Percentiles rank a stretch among this genome's conserved stretches.
phyloP scores from a whole-genome alignment of 2,329 filamentous ascomycete species.

The Leptodontidium sp. region DNA sequence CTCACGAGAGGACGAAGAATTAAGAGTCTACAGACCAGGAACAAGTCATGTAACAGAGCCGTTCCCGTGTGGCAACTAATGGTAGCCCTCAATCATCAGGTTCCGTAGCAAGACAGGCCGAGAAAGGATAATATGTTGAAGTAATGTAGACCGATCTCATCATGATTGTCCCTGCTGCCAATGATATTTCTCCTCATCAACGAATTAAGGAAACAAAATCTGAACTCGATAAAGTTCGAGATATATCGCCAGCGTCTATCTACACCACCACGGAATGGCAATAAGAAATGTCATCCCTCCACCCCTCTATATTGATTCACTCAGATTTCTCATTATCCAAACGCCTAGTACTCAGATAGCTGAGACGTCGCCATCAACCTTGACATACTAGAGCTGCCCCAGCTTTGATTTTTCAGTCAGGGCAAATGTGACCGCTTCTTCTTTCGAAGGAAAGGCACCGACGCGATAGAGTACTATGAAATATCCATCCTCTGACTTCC shows the following conservation, averaged over 20 bases:
- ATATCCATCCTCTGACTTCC: not conserved
- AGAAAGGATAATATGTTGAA: no score
- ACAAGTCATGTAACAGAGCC: not conserved
- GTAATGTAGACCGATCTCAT: no score
- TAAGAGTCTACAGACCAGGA: not conserved
- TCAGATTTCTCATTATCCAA: not conserved
- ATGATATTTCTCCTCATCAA: not conserved
- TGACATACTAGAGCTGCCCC: not conserved
- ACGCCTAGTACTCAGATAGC: not conserved
- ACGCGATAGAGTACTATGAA: not conserved
- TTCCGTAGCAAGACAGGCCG: not conserved
- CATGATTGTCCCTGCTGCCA: not conserved
- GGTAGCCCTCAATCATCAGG: not conserved
- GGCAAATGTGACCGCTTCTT: not conserved
- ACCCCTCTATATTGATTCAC: not conserved
- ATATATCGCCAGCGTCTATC: not conserved
- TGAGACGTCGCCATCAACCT: not conserved
- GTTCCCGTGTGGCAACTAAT: not conserved
- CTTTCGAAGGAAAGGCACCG: not conserved
- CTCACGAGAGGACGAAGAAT: not conserved
- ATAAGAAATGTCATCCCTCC: not conserved
- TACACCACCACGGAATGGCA: not conserved
- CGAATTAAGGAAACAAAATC: not conserved
- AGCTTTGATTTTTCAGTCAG: not conserved
- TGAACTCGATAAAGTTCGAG: not conserved